Base-by-base conservation (phyloP, 2,329 filamentous ascomycete species). In the Biscogniauxia sp. region DNA sequence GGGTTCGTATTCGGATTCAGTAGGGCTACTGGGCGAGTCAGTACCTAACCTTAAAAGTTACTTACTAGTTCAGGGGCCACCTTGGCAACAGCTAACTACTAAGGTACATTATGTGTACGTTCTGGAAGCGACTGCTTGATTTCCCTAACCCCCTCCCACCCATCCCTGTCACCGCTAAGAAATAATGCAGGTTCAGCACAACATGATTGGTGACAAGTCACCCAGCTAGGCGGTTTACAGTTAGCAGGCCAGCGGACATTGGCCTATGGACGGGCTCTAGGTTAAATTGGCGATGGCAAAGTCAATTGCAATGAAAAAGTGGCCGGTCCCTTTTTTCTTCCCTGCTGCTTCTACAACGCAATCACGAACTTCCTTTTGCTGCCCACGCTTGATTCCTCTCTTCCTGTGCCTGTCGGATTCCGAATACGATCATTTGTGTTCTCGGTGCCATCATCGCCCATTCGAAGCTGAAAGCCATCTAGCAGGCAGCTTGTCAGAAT, bases 1-100 rank as follows among this genome's bases (percentile, higher is more conserved):
- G 62, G 26, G 26, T 62, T 67, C 66, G 66, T 68, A 68, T 68
- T 68, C 66, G 66, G 55, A 50, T 66, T 66, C 53, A n/a, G 15
- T 2, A n/a, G n/a, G n/a, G 5, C 11, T 32, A 13, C 7, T 7
- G 26, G n/a, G n/a, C 23, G 5, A 23, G 23, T 23, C 23, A 23
- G 23, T 23, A 23, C 23, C 23, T 23, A 23, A 23, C 23, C 23
- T 23, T 23, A 32, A 32, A 32, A 32, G 28, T 5, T 23, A 23
- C n/a, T n/a, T n/a, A 7, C 2, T 32, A 32, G 28, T n/a, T 45
- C 37, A 45, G 37, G 37, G 37, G 37, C 37, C 37, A 45, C 13
- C 37, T 45, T 45, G 7, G 11, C 28, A 32, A 32, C 5, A 28
- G 26, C 26, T 28, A n/a, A n/a, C n/a, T n/a, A n/a, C n/a, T n/a